Base-by-base conservation (phyloP, 2,329 filamentous ascomycete genomes). In the Pseudocercospora ulei region DNA sequence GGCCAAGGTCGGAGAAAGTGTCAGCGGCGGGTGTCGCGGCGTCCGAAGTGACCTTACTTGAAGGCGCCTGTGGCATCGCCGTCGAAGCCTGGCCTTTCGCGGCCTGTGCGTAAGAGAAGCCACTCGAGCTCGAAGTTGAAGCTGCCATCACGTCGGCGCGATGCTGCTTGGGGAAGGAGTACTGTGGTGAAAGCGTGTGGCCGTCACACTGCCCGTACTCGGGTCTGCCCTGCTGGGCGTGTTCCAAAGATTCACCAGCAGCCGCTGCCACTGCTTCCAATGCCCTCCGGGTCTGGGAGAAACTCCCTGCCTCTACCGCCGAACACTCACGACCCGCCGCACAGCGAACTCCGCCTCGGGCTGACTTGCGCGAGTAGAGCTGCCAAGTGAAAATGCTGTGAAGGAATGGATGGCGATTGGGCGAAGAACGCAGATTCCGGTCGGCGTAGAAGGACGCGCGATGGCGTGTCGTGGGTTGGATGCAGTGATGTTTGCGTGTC, bases 61-160 rank as follows among this genome's bases (percentile, higher is more conserved):
- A 56, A 29, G 62, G 58, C 40, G 64, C 54, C 43, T 66, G 62
- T 35, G 67, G 60, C 35, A 66, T 56, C 39, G 64, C 55, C 39
- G 66, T 57, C 37, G 70, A 58, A 39, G 73, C 66, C 55, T 80
- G 74, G 57, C 87, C 85, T 64, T 90, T 90, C 44, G 88, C 88
- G 58, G 88, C 88, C 72, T 94, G 86, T 56, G 88, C 88, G 64
- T 96, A 96, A 44, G 88, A 95, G 61, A 95, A 94, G 51, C 56
- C 56, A 27, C 53, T 53, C 14, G 56, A 52, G 52, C 55, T 57
- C 18, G 46, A 41, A 27, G 30, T 50, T 24, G 44, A 42, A 28
- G 49, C 51, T 44, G 52, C 52, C 54, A 57, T 57, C 43, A 39
- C 41, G 35, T 35, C 20, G 22, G 19, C 35, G 31, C 34, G 40